phyloP scores from a whole-genome alignment of 2,329 filamentous ascomycete species.

The Neoscytalidium dimidiatum region DNA sequence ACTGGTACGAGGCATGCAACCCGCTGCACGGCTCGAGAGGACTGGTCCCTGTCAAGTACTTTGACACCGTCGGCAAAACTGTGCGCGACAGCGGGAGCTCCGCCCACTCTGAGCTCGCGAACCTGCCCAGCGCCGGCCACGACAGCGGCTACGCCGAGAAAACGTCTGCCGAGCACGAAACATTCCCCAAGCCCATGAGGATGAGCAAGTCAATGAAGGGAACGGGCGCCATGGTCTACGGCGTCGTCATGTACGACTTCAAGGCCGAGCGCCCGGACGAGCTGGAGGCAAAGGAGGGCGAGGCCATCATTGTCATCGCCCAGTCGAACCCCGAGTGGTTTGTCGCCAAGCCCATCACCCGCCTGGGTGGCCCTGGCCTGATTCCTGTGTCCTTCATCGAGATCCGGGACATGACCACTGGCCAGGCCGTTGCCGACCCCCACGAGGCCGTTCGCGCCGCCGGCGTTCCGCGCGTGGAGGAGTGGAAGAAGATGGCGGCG shows the following conservation, averaged over 20 bases:
- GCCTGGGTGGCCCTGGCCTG: slow-evolving; percentile 90
- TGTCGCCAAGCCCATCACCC: slow-evolving; percentile 96
- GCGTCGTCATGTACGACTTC: slow-evolving; percentile 96
- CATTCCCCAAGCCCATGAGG: slow-evolving; percentile 29
- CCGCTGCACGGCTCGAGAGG: slow-evolving; percentile 86
- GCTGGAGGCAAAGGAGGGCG: slow-evolving; percentile 89
- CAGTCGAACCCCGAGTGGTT: slow-evolving; percentile 99
- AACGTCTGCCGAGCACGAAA: slow-evolving; percentile 17
- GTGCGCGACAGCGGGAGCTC: slow-evolving; percentile 77
- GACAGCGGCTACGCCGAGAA: slow-evolving; percentile 85
- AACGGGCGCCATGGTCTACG: slow-evolving; percentile 87
- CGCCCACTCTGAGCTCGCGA: slow-evolving; percentile 34
- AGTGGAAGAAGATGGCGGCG: slow-evolving; percentile 99
- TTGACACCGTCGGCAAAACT: slow-evolving; percentile 88
- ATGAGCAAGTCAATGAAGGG: slow-evolving; percentile 48
- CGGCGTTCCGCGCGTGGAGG: slow-evolving; percentile 91
- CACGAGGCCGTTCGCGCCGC: slow-evolving; percentile 83
- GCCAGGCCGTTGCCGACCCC: slow-evolving; percentile 77
- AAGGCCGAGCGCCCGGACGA: slow-evolving; percentile 94
- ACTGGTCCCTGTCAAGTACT: slow-evolving; percentile 90
- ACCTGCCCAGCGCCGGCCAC: slow-evolving; percentile 68
- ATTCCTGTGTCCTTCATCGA: slow-evolving; percentile 98
- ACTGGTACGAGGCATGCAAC: slow-evolving; percentile 99
- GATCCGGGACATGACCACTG: slow-evolving; percentile 89
- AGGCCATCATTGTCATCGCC: slow-evolving; percentile 97